Conservation (phyloP, 2,329 filamentous ascomycete genomes). For the Teratosphaeria nubilosa region DNA sequence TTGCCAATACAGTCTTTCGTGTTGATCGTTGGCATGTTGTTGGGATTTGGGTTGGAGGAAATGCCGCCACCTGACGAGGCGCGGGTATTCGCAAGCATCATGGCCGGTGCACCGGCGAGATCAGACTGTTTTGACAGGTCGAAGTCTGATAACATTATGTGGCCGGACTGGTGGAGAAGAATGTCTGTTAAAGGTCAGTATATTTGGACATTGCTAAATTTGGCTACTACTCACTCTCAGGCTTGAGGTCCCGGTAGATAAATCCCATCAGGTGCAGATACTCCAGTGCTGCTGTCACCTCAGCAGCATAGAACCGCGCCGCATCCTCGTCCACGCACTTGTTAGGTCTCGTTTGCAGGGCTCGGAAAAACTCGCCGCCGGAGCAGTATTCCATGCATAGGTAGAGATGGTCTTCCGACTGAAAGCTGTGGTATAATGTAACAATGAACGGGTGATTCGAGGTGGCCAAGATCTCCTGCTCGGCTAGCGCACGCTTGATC, state of each 20-base stretch:
- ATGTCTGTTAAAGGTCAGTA: constrained; percentile 55
- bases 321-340: constrained; percentile 97
- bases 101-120: constrained; percentile 87
- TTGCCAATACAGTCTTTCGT: constrained; percentile 97
- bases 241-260: constrained; percentile 96
- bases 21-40: constrained; percentile 88
- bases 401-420: constrained; percentile 96
- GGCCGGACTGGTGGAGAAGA: constrained; percentile 93
- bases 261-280: constrained; percentile 99
- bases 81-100: constrained; percentile 58
- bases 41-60: constrained; percentile 49
- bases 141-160: constrained; percentile 99
- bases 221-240: constrained; percentile 61
- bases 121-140: constrained; percentile 97
- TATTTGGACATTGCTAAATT: not conserved
- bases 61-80: constrained; percentile 52
- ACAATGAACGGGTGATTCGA: constrained; percentile 99
- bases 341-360: constrained; percentile 87
- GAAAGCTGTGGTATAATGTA: constrained; percentile 96
- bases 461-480: constrained; percentile 95
- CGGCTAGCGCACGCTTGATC: constrained; percentile 94
- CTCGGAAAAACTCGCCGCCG: constrained; percentile 95
- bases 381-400: constrained; percentile 99
- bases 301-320: constrained; percentile 91
- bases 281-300: constrained; percentile 91